phyloP scores from a whole-genome alignment of 495 filamentous ascomycete species.

The Staphylotrichum tortipilum region DNA sequence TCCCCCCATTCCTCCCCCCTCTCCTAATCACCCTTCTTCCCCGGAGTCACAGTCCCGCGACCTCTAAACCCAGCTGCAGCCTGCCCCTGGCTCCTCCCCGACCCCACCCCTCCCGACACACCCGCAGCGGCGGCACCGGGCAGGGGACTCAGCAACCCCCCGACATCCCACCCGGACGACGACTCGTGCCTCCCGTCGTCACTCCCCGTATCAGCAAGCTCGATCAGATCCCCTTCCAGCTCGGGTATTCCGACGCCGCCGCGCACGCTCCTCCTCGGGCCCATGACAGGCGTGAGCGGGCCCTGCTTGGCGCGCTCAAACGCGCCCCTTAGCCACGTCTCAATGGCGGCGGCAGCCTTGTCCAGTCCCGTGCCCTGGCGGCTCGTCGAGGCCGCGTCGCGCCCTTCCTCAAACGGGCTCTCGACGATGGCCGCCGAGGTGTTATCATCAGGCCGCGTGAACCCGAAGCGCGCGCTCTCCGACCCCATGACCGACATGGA shows the following conservation, averaged over 20 bases:
- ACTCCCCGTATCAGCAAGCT: conserved; percentile 59
- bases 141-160: conserved; percentile 16
- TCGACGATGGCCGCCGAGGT: conserved; percentile 37
- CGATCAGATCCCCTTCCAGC: conserved; percentile 67
- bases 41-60: not conserved
- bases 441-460: conserved; percentile 25
- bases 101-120: conserved; percentile 9
- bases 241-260: conserved; percentile 11
- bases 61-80: conserved; percentile 12
- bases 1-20: not conserved
- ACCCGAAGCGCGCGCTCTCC: conserved; percentile 43
- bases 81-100: conserved; percentile 26
- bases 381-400: conserved; percentile 26
- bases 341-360: conserved; percentile 74
- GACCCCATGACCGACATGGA: conserved; percentile 46
- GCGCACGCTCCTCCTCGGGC: conserved; percentile 26
- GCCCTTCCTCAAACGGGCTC: conserved; percentile 38
- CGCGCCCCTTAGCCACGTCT: conserved; percentile 79
- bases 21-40: conserved; percentile 30
- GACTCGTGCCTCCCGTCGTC: conserved; percentile 36
- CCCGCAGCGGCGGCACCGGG: not conserved
- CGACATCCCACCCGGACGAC: conserved; percentile 1
- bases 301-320: conserved; percentile 44
- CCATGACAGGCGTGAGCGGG: conserved; percentile 40
- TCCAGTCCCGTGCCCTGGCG: conserved; percentile 49